Conservation (phyloP, 2,329 filamentous ascomycete species). For the Pestalotiopsis fici region DNA sequence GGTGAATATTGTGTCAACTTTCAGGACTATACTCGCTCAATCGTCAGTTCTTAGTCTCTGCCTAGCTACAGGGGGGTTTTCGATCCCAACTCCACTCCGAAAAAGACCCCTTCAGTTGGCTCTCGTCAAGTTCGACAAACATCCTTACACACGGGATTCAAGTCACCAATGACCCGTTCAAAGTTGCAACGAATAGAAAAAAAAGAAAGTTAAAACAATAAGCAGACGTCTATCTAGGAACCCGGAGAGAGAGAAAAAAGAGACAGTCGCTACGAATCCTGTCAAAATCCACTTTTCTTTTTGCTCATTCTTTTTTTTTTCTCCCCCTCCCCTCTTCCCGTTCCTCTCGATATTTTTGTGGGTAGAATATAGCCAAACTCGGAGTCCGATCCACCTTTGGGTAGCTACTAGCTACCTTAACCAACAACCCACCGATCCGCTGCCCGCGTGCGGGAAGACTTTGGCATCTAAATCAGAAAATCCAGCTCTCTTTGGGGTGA, state of each 20-base stretch:
- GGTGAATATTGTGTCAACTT: neutral
- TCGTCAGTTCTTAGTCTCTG: neutral
- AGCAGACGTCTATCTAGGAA: neutral
- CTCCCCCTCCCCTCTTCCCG: neutral
- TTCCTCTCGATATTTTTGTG: neutral
- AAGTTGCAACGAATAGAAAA: neutral
- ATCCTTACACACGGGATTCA: neutral
- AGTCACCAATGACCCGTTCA: neutral
- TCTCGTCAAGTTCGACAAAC: neutral
- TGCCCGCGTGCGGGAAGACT: neutral
- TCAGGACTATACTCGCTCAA: neutral
- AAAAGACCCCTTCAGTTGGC: neutral
- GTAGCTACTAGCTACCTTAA: conserved; percentile 7
- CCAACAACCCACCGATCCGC: neutral
- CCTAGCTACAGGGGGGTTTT: neutral
- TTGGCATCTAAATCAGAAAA: neutral
- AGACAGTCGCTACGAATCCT: neutral
- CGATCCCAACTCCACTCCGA: neutral
- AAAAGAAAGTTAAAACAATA: neutral
- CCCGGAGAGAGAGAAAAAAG: neutral
- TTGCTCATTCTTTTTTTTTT: neutral
- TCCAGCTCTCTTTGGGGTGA: neutral
- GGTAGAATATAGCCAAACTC: neutral
- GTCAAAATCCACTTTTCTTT: neutral
- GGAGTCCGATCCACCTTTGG: conserved; percentile 9